These are phyloP conservation scores for Neurospora tetrasperma DNA, from an alignment of 495 filamentous ascomycete species.

Conservation along the genomic window DNA sequence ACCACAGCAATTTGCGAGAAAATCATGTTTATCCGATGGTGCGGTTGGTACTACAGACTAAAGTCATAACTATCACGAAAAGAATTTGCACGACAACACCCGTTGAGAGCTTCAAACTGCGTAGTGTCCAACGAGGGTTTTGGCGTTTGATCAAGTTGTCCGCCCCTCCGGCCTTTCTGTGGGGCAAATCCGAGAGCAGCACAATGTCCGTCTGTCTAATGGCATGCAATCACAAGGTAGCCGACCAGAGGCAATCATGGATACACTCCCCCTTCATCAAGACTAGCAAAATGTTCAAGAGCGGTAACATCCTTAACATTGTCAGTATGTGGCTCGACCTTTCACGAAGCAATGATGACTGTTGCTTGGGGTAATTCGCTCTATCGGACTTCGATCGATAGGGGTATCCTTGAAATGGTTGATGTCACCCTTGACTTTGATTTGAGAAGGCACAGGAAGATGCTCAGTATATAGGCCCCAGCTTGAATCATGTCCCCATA, in stretches of 20 bases:
- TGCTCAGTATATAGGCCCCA: not conserved
- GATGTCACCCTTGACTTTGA: not conserved
- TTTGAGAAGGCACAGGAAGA: not conserved
- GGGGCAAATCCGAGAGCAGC: not conserved
- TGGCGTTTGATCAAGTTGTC: not conserved
- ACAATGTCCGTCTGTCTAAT: not conserved
- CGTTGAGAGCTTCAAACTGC: not conserved
- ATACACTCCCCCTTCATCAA: not conserved
- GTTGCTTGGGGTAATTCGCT: not conserved
- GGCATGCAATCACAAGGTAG: not conserved
- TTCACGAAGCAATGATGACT: not conserved
- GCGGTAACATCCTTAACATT: not conserved
- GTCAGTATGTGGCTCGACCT: not conserved
- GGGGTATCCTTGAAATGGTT: not conserved
- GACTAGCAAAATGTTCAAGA: not conserved
- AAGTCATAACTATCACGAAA: not conserved
- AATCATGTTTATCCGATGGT: too few relatives aligned
- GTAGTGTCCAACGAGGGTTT: not conserved
- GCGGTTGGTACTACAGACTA: not conserved
- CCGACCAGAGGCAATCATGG: not conserved
- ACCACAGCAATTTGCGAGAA: too few relatives aligned
- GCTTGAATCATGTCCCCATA: not conserved
- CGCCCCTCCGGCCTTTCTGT: not conserved
- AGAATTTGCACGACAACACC: fast-evolving
- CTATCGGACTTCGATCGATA: not conserved